Conservation (phyloP, 1,139 yeast species). For the Magnusiomyces suaveolens region DNA sequence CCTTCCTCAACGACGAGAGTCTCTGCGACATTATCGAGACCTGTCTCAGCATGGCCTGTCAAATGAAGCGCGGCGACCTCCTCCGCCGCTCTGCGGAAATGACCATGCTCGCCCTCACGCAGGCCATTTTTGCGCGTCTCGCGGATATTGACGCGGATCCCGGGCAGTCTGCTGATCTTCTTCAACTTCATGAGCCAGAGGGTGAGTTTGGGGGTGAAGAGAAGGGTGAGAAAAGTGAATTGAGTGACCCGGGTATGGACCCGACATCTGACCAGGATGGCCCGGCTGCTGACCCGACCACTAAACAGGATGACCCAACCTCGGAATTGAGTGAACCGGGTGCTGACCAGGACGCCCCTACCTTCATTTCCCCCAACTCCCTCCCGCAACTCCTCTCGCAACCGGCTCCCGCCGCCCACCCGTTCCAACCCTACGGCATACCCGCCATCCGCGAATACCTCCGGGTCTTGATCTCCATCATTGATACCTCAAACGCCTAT, state of each 20-base stretch:
- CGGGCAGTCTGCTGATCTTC: too few relatives aligned
- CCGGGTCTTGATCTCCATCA: conserved; percentile 69
- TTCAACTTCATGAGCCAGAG: too few relatives aligned
- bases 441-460: conserved; percentile 58
- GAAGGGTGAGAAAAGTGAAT: too few relatives aligned
- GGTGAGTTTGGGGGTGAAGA: too few relatives aligned
- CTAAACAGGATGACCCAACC: too few relatives aligned
- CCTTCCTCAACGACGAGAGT: conserved; percentile 64
- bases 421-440: conserved; percentile 49
- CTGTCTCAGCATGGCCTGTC: conserved; percentile 84
- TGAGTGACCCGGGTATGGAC: too few relatives aligned
- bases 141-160: conserved; percentile 47
- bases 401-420: not conserved
- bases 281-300: too few relatives aligned
- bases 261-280: too few relatives aligned
- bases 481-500: conserved; percentile 72
- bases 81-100: conserved; percentile 83
- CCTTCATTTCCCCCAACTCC: not conserved
- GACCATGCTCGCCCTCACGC: conserved; percentile 56
- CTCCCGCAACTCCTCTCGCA: not conserved
- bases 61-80: conserved; percentile 83
- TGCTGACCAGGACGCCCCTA: too few relatives aligned
- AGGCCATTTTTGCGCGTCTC: conserved; percentile 56
- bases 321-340: not conserved
- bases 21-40: conserved; percentile 87